phyloP scores from a whole-genome alignment of 2,329 filamentous ascomycete species.

The Xylaria sp. region DNA sequence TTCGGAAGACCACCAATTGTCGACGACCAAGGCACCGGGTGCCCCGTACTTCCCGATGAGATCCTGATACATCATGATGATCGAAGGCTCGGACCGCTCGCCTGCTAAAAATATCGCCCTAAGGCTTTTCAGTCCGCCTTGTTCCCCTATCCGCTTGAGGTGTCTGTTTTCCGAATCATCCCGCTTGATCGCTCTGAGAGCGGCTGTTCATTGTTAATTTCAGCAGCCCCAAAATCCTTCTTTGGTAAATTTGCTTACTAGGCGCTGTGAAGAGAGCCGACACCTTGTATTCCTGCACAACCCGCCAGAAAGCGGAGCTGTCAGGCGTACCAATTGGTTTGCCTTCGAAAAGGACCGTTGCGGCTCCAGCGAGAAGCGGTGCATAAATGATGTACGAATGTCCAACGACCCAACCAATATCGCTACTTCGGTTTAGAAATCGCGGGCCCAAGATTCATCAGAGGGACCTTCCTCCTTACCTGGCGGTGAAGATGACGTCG shows the following conservation, averaged over 20 bases:
- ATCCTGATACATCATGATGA: constrained; percentile 82
- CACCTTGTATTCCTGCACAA: constrained; percentile 85
- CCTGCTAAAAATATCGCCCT: constrained; percentile 85
- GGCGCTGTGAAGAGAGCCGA: constrained; percentile 88
- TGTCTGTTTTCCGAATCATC: constrained; percentile 81
- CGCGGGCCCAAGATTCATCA: too few species aligned
- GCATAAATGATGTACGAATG: constrained; percentile 91
- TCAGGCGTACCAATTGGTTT: constrained; percentile 92
- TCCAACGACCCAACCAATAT: constrained; percentile 93
- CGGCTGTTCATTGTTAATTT: constrained; percentile 53
- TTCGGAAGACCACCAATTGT: constrained; percentile 72
- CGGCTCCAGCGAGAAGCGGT: constrained; percentile 84
- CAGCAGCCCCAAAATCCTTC: background rate
- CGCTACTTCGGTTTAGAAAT: too few species aligned
- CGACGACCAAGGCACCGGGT: constrained; percentile 66
- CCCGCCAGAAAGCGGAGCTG: constrained; percentile 87
- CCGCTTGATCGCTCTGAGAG: constrained; percentile 85
- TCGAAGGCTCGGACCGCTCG: constrained; percentile 87
- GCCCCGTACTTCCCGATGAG: constrained; percentile 75
- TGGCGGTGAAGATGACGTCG: constrained; percentile 69
- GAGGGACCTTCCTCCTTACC: constrained; percentile 58
- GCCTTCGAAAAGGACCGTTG: constrained; percentile 91
- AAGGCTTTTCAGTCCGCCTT: constrained; percentile 76
- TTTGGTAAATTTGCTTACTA: constrained; percentile 52
- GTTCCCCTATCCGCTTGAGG: constrained; percentile 70